A percentile compares a stretch with the other conserved stretches of the same genome.
Conservation (phyloP, 805 yeast genomes). For the Candida pini region DNA sequence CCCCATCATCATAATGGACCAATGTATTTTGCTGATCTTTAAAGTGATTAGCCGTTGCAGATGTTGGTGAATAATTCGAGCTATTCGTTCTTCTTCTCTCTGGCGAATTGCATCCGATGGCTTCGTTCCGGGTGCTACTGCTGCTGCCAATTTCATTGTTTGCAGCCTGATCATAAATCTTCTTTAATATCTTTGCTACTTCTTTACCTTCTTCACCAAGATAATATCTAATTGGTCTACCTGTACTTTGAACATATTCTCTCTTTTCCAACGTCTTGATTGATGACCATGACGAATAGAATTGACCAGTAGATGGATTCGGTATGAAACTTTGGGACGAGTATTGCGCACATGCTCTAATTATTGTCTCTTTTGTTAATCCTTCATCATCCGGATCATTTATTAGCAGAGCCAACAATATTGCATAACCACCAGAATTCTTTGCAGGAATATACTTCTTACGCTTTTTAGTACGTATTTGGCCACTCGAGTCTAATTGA, state of each 20-base stretch:
- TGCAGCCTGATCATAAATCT: conserved; percentile 32
- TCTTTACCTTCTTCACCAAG: conserved; percentile 66
- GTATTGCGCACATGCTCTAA: conserved; percentile 45
- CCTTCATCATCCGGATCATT: conserved; percentile 49
- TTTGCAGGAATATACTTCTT: conserved; percentile 61
- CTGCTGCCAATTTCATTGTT: conserved; percentile 2
- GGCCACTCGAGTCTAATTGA: no score
- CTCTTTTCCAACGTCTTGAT: conserved; percentile 57
- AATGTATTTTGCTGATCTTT: conserved; percentile 5
- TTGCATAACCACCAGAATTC: conserved; percentile 82
- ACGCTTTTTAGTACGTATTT: conserved; percentile 12
- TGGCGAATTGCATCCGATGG: conserved; percentile 10
- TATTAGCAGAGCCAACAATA: conserved; percentile 53
- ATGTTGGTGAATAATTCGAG: background rate
- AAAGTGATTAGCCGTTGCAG: background rate
- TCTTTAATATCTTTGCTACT: conserved; percentile 52
- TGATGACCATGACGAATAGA: conserved; percentile 73
- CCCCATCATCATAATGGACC: no score
- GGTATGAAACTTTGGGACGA: conserved; percentile 53
- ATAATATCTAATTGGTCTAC: conserved; percentile 54
- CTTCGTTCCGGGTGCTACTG: no score
- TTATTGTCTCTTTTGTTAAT: conserved; percentile 54
- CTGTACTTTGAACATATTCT: conserved; percentile 49
- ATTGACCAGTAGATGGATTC: conserved; percentile 56
- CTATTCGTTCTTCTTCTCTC: no score